phyloP scores from a whole-genome alignment of 495 filamentous ascomycete species.

The Neurospora sp. region DNA sequence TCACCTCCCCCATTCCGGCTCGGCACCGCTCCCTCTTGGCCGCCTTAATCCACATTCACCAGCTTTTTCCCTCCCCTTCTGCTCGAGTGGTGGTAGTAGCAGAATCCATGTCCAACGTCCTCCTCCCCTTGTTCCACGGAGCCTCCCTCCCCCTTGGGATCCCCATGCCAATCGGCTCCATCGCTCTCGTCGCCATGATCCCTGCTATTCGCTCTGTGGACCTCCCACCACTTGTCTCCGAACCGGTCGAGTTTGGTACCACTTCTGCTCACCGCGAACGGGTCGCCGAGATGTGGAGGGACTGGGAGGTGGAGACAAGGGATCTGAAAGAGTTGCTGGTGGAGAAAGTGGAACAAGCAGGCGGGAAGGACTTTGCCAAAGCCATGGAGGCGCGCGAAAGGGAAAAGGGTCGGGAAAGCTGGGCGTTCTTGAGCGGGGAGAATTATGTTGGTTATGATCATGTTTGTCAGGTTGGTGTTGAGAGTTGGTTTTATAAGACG shows the following conservation, averaged over 20 bases:
- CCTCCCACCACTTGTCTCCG: constrained; percentile 9
- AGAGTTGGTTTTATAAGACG: constrained; percentile 24
- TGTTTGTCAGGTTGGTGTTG: constrained; percentile 27
- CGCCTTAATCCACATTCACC: constrained; percentile 15
- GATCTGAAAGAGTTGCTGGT: not conserved
- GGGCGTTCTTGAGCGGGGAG: constrained; percentile 11
- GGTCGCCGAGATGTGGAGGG: constrained; percentile 4
- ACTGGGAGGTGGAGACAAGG: not conserved
- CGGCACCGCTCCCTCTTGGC: constrained; percentile 14
- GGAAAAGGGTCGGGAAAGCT: not conserved
- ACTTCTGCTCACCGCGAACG: not conserved
- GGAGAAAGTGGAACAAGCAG: not conserved
- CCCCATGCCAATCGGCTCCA: constrained; percentile 9
- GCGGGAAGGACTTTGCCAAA: not conserved
- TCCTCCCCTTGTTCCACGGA: constrained; percentile 17
- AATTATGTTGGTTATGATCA: constrained; percentile 16
- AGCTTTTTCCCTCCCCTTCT: not conserved
- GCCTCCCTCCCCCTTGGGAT: constrained; percentile 12
- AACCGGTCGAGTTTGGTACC: constrained; percentile 3
- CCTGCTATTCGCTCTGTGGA: constrained; percentile 23
- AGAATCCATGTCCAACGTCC: constrained; percentile 20
- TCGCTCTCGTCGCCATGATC: constrained; percentile 8
- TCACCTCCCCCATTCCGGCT: constrained; percentile 1
- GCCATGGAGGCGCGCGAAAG: not conserved
- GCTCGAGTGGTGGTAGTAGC: constrained; percentile 18